phyloP scores from a whole-genome alignment of 2,329 filamentous ascomycete species.

The Fusarium tuaranense region DNA sequence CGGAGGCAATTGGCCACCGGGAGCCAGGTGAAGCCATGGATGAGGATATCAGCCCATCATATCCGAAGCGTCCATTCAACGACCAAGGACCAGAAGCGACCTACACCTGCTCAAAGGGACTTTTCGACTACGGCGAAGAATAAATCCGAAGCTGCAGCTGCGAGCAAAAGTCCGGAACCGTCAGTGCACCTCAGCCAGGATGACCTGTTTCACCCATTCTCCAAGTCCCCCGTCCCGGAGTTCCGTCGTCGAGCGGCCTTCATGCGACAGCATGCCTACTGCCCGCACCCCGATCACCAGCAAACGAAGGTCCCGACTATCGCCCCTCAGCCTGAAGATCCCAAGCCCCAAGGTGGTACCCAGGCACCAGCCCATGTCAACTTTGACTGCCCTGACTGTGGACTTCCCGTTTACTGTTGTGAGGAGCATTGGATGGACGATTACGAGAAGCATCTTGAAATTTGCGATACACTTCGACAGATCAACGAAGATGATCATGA shows the following conservation, averaged over 20 bases:
- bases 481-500: conserved; percentile 99
- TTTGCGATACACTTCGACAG: conserved; percentile 90
- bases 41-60: conserved; percentile 45
- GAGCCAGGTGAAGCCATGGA: conserved; percentile 41
- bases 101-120: conserved; percentile 34
- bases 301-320: conserved; percentile 77
- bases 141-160: conserved; percentile 44
- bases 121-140: conserved; percentile 47
- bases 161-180: conserved; percentile 37
- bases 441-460: conserved; percentile 90
- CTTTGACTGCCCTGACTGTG: conserved; percentile 97
- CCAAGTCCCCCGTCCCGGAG: conserved; percentile 86
- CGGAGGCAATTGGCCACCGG: conserved; percentile 45
- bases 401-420: conserved; percentile 91
- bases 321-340: conserved; percentile 71
- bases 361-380: conserved; percentile 83
- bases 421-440: conserved; percentile 97
- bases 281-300: conserved; percentile 89
- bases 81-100: conserved; percentile 38
- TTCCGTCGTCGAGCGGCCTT: conserved; percentile 90
- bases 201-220: conserved; percentile 94
- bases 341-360: conserved; percentile 65
- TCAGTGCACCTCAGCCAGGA: conserved; percentile 69
- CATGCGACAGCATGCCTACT: conserved; percentile 93
- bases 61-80: conserved; percentile 47